Evolutionary conservation across 2,329 filamentous ascomycete genomes (phyloP).

Genomic region (Fusarium sp.): DNA sequence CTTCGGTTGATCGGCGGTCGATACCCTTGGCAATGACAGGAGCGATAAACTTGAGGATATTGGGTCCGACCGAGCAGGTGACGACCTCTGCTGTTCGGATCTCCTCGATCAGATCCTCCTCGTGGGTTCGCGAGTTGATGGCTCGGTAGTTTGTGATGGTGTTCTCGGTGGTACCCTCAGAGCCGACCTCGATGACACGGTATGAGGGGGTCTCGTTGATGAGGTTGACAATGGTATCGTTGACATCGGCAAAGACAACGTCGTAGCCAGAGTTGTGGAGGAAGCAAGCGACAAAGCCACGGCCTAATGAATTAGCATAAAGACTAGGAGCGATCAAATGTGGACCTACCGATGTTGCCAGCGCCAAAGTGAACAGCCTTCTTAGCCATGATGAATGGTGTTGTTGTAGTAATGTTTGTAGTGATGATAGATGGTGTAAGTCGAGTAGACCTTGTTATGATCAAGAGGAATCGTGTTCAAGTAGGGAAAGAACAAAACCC

Average conservation of each 20-base stretch:
- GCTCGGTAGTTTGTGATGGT: conserved; percentile 95
- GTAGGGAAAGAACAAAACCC: background rate
- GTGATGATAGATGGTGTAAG: conserved; percentile 32
- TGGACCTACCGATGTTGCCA: conserved; percentile 78
- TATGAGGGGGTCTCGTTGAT: conserved; percentile 84
- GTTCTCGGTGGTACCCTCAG: conserved; percentile 83
- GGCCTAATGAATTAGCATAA: conserved; percentile 56
- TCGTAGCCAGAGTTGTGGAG: conserved; percentile 95
- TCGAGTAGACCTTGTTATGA: background rate
- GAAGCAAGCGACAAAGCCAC: conserved; percentile 90
- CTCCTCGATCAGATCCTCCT: conserved; percentile 84
- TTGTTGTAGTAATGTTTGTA: conserved; percentile 10
- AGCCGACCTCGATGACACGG: conserved; percentile 92
- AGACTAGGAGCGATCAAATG: background rate
- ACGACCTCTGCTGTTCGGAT: conserved; percentile 90
- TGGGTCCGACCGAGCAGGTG: conserved; percentile 96
- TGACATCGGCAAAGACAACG: conserved; percentile 96
- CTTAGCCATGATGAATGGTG: conserved; percentile 58
- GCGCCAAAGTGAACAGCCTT: conserved; percentile 89
- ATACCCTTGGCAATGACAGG: conserved; percentile 96
- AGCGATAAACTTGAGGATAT: conserved; percentile 96
- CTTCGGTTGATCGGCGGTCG: conserved; percentile 74
- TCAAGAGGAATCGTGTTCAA: background rate
- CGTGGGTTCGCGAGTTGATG: conserved; percentile 92
- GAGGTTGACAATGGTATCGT: conserved; percentile 82